These are phyloP conservation scores for Agaricus subrufescens DNA, from an alignment of 768 basidiomycete species.

Conservation along the genomic window DNA sequence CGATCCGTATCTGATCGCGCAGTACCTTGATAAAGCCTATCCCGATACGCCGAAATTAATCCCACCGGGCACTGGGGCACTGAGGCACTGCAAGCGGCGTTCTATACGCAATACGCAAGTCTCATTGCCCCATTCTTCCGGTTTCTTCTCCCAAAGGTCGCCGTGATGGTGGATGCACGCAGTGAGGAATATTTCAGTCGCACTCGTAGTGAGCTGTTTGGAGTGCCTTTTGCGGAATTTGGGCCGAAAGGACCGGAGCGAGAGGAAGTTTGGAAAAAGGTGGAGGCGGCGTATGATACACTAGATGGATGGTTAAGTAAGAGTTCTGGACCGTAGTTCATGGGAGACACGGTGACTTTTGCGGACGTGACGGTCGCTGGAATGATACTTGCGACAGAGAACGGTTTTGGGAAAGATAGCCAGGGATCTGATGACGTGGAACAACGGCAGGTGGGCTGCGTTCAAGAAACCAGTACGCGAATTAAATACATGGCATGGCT, in stretches of 20 bases:
- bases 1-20: constrained; percentile 35
- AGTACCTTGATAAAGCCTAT: constrained; percentile 41
- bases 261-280: neutral
- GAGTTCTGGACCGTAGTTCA: neutral
- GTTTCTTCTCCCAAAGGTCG: constrained; percentile 3
- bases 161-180: neutral
- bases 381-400: constrained; percentile 3
- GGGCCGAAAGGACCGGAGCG: constrained; percentile 1
- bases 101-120: constrained; percentile 15
- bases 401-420: constrained; percentile 13
- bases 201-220: neutral
- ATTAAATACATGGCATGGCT: too few relatives aligned
- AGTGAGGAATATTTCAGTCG: constrained; percentile 10
- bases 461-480: too few relatives aligned
- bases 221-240: neutral
- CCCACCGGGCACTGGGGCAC: constrained; percentile 28
- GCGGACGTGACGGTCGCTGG: constrained; percentile 10
- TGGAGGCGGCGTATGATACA: constrained; percentile 1
- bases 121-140: constrained; percentile 6
- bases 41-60: constrained; percentile 29
- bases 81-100: constrained; percentile 25
- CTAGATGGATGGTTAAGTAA: constrained; percentile 10
- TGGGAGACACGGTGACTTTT: constrained; percentile 10
- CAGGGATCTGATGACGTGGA: constrained; percentile 16
- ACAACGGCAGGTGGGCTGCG: constrained; percentile 15